These are phyloP conservation scores for Rhodomyrtus psidioides DNA, from an alignment of 441 rosid genomes.

Conservation along the genomic window DNA sequence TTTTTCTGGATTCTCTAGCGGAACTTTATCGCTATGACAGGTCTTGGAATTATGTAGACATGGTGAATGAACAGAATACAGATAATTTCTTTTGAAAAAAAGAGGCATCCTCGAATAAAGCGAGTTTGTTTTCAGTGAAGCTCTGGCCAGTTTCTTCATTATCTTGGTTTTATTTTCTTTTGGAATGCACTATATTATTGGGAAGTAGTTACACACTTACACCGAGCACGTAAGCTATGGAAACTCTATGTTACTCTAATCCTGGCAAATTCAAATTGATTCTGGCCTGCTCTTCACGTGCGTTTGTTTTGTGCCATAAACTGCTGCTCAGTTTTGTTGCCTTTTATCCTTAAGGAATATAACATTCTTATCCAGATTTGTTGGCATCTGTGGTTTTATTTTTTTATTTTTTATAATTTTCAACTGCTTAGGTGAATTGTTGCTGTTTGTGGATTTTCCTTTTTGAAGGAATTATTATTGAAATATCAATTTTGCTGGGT, in stretches of 20 bases:
- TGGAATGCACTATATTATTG: neutral
- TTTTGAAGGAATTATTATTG: neutral
- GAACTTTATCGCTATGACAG: neutral
- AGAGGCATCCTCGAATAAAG: neutral
- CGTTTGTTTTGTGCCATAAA: neutral
- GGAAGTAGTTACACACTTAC: neutral
- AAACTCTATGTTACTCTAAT: neutral
- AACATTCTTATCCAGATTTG: neutral
- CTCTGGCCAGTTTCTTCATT: neutral
- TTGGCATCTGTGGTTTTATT: neutral
- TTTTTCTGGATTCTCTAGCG: neutral
- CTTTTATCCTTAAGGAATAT: neutral
- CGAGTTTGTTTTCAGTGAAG: neutral
- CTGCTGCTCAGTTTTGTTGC: neutral
- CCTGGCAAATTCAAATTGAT: neutral
- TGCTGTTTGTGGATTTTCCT: neutral
- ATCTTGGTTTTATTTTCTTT: neutral
- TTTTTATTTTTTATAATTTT: neutral
- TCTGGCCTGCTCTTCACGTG: neutral
- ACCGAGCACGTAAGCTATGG: neutral
- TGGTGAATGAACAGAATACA: neutral
- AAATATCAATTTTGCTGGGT: neutral
- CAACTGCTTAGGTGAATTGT: neutral
- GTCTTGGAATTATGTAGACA: neutral
- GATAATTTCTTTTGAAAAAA: neutral